A percentile compares a stretch with the other conserved stretches of the same genome.
phyloP scores from a whole-genome alignment of 225 moss, liverwort and hornwort species.

The Marchantia polymorpha region DNA sequence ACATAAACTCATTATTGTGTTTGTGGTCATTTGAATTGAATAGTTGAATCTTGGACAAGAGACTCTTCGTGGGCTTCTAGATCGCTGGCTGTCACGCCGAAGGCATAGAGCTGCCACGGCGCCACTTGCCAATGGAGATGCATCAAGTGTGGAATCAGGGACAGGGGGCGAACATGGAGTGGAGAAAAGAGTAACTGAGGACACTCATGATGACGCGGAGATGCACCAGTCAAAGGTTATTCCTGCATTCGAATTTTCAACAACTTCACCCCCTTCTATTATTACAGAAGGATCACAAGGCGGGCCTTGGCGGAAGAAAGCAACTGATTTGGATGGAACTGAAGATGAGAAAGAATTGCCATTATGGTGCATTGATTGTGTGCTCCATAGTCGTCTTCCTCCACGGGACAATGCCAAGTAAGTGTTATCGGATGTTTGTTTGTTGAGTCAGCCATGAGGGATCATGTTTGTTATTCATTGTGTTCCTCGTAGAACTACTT shows the following conservation, averaged over 20 bases:
- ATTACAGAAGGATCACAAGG: conserved; percentile 85
- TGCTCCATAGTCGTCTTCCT: conserved; percentile 72
- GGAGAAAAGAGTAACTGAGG: conserved; percentile 51
- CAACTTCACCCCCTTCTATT: conserved; percentile 72
- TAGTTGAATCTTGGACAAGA: conserved; percentile 88
- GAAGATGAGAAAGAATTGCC: conserved; percentile 92
- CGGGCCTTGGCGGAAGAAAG: conserved; percentile 85
- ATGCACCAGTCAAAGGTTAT: conserved; percentile 50
- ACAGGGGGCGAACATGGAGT: conserved; percentile 55
- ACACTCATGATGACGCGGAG: conserved; percentile 49
- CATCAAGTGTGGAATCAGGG: conserved; percentile 44
- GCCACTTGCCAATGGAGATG: conserved; percentile 68
- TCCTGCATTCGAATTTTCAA: conserved; percentile 76
- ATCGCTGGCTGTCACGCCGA: conserved; percentile 61
- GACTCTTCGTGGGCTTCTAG: conserved; percentile 74
- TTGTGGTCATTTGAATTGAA: neutral
- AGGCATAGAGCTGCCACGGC: conserved; percentile 41
- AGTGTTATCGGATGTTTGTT: conserved; percentile 2
- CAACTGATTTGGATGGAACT: conserved; percentile 72
- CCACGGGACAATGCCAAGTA: conserved; percentile 86
- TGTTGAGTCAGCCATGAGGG: neutral
- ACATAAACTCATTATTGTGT: neutral
- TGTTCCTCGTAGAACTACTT: neutral
- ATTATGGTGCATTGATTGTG: conserved; percentile 81
- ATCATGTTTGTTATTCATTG: neutral